phyloP scores from a whole-genome alignment of 768 basidiomycete genomes.

The Amyloporia xantha region DNA sequence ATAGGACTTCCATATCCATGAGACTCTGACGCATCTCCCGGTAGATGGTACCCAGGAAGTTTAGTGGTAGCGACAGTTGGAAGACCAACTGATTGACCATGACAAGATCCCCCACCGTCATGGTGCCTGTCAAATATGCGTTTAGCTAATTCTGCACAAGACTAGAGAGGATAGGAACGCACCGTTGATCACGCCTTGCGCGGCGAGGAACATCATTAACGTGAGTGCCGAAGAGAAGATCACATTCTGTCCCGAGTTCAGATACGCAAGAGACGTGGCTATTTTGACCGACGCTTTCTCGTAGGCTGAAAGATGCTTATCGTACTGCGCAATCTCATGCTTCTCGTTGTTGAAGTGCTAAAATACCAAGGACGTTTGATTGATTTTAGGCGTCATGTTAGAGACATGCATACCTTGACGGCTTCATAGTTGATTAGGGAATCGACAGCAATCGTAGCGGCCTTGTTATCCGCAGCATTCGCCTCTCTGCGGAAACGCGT shows the following conservation, averaged over 20 bases:
- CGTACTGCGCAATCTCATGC: slow-evolving; percentile 87
- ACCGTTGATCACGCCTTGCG: slow-evolving; percentile 92
- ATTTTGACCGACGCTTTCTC: slow-evolving; percentile 93
- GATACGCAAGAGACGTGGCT: slow-evolving; percentile 84
- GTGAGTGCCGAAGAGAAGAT: slow-evolving; percentile 95
- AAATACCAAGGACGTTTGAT: not conserved
- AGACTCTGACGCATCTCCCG: slow-evolving; percentile 94
- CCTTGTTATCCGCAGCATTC: slow-evolving; percentile 94
- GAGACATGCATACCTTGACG: slow-evolving; percentile 90
- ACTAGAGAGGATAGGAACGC: too few relatives aligned
- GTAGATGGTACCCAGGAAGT: slow-evolving; percentile 96
- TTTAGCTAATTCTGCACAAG: not conserved
- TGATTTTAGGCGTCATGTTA: too few relatives aligned
- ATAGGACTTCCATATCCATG: slow-evolving; percentile 94
- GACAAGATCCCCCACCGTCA: slow-evolving; percentile 97
- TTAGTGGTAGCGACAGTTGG: slow-evolving; percentile 92
- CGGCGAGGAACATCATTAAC: slow-evolving; percentile 92
- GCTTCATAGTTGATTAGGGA: slow-evolving; percentile 98
- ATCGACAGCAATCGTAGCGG: slow-evolving; percentile 90
- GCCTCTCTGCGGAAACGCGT: slow-evolving; percentile 92
- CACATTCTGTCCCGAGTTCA: slow-evolving; percentile 95
- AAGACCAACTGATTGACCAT: slow-evolving; percentile 99
- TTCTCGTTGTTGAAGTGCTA: slow-evolving; percentile 98
- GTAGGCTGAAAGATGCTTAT: slow-evolving; percentile 78
- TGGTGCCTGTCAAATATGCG: slow-evolving; percentile 75